Percentiles rank a stretch among this genome's conserved stretches.
phyloP scores from a whole-genome alignment of 768 basidiomycete species.

The Hemileccinum impolitum region DNA sequence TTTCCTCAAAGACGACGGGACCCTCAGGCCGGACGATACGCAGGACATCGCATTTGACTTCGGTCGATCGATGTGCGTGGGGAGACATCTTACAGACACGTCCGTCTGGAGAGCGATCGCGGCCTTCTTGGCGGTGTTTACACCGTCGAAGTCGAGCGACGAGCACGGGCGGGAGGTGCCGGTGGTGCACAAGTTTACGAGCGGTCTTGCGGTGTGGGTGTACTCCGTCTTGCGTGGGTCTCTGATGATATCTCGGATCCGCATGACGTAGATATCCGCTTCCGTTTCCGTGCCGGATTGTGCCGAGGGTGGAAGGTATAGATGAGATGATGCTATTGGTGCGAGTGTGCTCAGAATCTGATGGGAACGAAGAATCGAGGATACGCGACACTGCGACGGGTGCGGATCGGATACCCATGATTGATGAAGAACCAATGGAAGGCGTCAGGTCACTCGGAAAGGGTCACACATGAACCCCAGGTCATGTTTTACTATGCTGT shows the following conservation, averaged over 20 bases:
- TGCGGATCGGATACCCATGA: too few species aligned
- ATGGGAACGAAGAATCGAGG: too few species aligned
- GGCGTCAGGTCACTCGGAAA: too few species aligned
- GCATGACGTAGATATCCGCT: slow-evolving; percentile 5
- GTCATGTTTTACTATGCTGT: too few species aligned
- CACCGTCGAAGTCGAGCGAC: slow-evolving; percentile 6
- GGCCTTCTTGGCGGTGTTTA: slow-evolving; percentile 11
- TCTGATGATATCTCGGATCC: too few species aligned
- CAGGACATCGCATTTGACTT: slow-evolving; percentile 22
- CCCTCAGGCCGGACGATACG: slow-evolving; percentile 10
- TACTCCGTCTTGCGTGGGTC: not conserved
- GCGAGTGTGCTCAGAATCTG: too few species aligned
- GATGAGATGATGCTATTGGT: too few species aligned
- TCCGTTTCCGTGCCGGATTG: slow-evolving; percentile 9
- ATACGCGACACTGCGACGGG: too few species aligned
- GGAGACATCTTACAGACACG: slow-evolving; percentile 18
- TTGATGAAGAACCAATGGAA: too few species aligned
- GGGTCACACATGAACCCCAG: too few species aligned
- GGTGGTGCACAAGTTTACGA: slow-evolving; percentile 13
- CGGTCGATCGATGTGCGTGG: slow-evolving; percentile 25
- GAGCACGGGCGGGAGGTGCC: slow-evolving; percentile 10
- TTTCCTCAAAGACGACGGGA: slow-evolving; percentile 31
- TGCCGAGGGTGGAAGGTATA: slow-evolving; percentile 7
- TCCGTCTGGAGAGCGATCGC: slow-evolving; percentile 18
- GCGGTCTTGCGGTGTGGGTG: slow-evolving; percentile 10